Evolutionary conservation across 177 flowering plant genomes (phyloP).

Genomic region (Vitis hybrid): DNA sequence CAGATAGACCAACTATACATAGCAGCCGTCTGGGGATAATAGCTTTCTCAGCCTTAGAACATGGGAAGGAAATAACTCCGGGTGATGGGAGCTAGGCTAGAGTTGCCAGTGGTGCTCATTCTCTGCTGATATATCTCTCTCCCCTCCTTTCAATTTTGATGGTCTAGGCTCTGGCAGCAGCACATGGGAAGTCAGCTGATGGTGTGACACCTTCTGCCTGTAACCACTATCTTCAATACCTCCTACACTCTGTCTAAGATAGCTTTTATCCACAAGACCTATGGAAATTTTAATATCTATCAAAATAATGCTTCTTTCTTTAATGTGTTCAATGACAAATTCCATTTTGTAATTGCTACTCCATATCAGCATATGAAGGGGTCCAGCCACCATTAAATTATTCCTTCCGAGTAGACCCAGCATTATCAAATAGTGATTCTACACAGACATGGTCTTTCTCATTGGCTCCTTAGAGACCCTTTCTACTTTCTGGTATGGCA

Average conservation of each 20-base stretch:
- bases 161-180: not conserved
- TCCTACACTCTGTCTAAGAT: too few relatives aligned
- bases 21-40: not conserved
- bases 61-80: slow-evolving; percentile 1
- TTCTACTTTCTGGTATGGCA: not conserved
- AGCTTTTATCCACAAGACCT: too few relatives aligned
- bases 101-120: slow-evolving; percentile 9
- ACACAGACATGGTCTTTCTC: too few relatives aligned
- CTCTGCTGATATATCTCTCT: not conserved
- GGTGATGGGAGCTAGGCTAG: not conserved
- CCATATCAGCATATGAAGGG: not conserved
- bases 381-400: too few relatives aligned
- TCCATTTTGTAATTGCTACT: not conserved
- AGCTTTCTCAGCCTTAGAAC: slow-evolving; percentile 2
- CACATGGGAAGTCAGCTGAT: slow-evolving; percentile 10
- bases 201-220: not conserved
- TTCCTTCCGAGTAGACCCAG: too few relatives aligned
- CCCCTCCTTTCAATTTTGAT: not conserved
- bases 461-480: not conserved
- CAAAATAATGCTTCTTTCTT: too few relatives aligned
- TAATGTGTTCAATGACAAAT: too few relatives aligned
- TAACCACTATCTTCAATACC: not conserved
- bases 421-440: too few relatives aligned
- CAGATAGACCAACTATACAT: not conserved
- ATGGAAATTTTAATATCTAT: too few relatives aligned